A percentile compares a stretch with the other conserved stretches of the same genome.
Conservation (phyloP, 108 stramenopile genomes). For the Ochromonas danica region DNA sequence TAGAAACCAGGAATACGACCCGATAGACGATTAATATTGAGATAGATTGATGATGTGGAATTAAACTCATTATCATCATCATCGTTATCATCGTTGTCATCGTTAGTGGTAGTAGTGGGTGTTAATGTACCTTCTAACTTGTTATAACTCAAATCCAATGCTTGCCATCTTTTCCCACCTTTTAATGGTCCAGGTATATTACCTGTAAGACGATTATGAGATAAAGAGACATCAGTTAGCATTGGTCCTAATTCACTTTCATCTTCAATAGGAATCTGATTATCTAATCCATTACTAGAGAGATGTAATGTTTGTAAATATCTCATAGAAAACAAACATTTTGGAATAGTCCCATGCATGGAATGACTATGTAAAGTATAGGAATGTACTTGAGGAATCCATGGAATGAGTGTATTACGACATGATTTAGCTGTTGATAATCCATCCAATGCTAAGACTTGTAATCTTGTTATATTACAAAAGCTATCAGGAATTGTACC, state of each 20-base stretch:
- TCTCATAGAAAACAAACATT: neutral
- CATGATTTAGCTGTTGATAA: neutral
- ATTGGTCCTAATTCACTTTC: neutral
- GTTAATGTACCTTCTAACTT: neutral
- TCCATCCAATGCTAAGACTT: constrained; percentile 3
- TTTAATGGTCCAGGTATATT: neutral
- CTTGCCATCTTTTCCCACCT: neutral
- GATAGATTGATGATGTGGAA: neutral
- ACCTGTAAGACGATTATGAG: neutral
- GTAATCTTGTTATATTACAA: neutral
- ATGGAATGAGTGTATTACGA: neutral
- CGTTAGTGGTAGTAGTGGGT: neutral
- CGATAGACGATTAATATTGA: constrained; percentile 2
- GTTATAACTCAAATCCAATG: neutral
- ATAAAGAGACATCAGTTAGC: neutral
- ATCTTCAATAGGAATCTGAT: neutral
- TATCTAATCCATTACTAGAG: neutral
- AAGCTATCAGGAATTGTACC: neutral
- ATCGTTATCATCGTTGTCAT: no score
- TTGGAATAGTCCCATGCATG: neutral
- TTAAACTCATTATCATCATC: neutral
- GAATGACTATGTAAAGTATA: neutral
- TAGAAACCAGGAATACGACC: constrained; percentile 5
- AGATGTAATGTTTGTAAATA: neutral
- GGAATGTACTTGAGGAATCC: neutral